Base-by-base conservation (phyloP, 768 basidiomycete genomes). In the Glaciozyma martinii region DNA sequence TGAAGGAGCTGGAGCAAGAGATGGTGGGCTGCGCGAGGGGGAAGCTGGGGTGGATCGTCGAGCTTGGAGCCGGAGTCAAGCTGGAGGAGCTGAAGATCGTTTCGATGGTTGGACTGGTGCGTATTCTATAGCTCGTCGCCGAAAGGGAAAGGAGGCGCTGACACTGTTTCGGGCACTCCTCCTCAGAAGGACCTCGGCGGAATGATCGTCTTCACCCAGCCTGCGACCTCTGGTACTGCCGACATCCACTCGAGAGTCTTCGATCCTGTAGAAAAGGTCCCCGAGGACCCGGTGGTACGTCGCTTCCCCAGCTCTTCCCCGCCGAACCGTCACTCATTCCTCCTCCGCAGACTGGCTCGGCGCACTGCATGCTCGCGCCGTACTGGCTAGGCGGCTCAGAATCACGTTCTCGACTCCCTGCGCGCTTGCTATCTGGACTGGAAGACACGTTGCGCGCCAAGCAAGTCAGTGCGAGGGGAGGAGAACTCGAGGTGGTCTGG, bases 221-320 rank as follows among this genome's bases (percentile, higher is more conserved):
- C 49, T 40, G 37, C n/a, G n/a, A n/a, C 10, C 3, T 58, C 59
- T 0, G 56, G 61, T 5, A 60, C 54, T 3, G 61, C 59, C 42
- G 63, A 71, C 23, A 76, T 76, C 53, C 66, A 71, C 37, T 76
- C 76, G 25, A 72, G 77, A 25, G 74, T 76, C 27, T 77, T 78
- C 53, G 73, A 52, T 3, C 67, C 74, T 1, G 55, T 58, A 10
- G 49, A 59, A 8, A 76, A 72, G 0, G 29, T 73, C 4, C 32
- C 47, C 6, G 76, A 77, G 32, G 77, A 78, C 54, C 75, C 76
- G 10, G 76, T 77, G 12, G 66, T 67, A 21, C 19, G 56, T 44
- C 42, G 3, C 21, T 23, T 15, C 27, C 50, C 13, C 56, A 4
- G 5, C 25, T n/a, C 19, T 16, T n/a, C n/a, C 30, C 1, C 33